Evolutionary conservation across 2,329 filamentous ascomycete species (phyloP).

Genomic region (Cordyceps fumosorosea): DNA sequence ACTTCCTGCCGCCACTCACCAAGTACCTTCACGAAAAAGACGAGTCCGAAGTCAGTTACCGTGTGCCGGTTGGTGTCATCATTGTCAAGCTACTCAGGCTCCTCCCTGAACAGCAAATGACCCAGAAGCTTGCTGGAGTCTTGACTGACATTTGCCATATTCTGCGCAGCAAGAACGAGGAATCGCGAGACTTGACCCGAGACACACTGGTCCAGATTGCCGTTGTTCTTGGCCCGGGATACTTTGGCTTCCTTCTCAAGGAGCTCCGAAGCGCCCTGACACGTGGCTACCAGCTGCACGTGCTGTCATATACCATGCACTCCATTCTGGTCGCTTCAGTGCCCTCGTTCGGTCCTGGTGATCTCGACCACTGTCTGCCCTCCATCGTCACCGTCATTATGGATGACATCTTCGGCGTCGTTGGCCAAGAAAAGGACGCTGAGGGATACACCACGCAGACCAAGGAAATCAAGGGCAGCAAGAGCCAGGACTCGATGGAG

Average conservation of each 20-base stretch:
- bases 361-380: slow-evolving; percentile 79
- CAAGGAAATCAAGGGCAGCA: slow-evolving; percentile 97
- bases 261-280: slow-evolving; percentile 78
- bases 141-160: slow-evolving; percentile 92
- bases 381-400: slow-evolving; percentile 79
- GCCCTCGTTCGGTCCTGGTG: slow-evolving; percentile 69
- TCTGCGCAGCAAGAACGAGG: slow-evolving; percentile 78
- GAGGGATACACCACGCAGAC: slow-evolving; percentile 92
- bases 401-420: slow-evolving; percentile 93
- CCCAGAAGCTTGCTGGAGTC: slow-evolving; percentile 70
- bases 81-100: slow-evolving; percentile 81
- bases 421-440: slow-evolving; percentile 93
- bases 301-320: slow-evolving; percentile 91
- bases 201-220: slow-evolving; percentile 83
- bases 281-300: slow-evolving; percentile 86
- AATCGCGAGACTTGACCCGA: slow-evolving; percentile 83
- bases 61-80: slow-evolving; percentile 83
- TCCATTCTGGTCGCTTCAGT: slow-evolving; percentile 74
- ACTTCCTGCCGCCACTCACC: slow-evolving; percentile 73
- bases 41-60: slow-evolving; percentile 86
- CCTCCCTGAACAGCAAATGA: slow-evolving; percentile 66
- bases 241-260: slow-evolving; percentile 88
- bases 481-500: slow-evolving; percentile 97
- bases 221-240: slow-evolving; percentile 69
- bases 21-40: slow-evolving; percentile 90